phyloP scores from a whole-genome alignment of 2,329 filamentous ascomycete genomes.

The Penicillium brevicompactum region DNA sequence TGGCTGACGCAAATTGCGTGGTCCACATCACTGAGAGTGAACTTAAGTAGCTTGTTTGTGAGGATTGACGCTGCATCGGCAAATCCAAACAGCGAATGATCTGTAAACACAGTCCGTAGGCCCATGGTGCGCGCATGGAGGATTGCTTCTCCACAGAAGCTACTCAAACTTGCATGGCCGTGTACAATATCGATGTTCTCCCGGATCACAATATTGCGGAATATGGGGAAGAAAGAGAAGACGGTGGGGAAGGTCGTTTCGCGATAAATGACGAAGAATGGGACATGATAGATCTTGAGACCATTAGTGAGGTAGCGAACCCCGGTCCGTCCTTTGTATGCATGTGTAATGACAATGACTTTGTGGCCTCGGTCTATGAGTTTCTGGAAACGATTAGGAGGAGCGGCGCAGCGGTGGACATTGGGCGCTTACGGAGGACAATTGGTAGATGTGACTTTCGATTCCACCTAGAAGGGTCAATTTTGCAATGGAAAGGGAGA shows the following conservation, averaged over 20 bases:
- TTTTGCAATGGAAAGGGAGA: background rate
- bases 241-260: slow-evolving; percentile 93
- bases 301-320: slow-evolving; percentile 96
- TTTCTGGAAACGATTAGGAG: slow-evolving; percentile 57
- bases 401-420: slow-evolving; percentile 4
- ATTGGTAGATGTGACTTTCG: slow-evolving; percentile 97
- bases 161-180: slow-evolving; percentile 92
- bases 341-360: slow-evolving; percentile 95
- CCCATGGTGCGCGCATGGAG: slow-evolving; percentile 96
- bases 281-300: slow-evolving; percentile 96
- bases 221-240: slow-evolving; percentile 98
- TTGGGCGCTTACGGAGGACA: slow-evolving; percentile 65
- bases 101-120: slow-evolving; percentile 90
- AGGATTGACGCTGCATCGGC: slow-evolving; percentile 94
- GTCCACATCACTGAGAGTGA: slow-evolving; percentile 92
- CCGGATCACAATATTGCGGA: slow-evolving; percentile 91
- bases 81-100: slow-evolving; percentile 96
- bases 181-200: slow-evolving; percentile 97
- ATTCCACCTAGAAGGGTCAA: slow-evolving; percentile 65
- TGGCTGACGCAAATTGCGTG: slow-evolving; percentile 98
- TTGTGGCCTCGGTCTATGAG: slow-evolving; percentile 97
- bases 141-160: slow-evolving; percentile 90
- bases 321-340: slow-evolving; percentile 86
- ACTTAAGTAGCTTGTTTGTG: slow-evolving; percentile 96
- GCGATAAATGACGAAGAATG: slow-evolving; percentile 94